Percentiles rank a stretch among this genome's conserved stretches.
phyloP scores from a whole-genome alignment of 192 early-diverging fungal genomes.

The Neocallimastix lanati region DNA sequence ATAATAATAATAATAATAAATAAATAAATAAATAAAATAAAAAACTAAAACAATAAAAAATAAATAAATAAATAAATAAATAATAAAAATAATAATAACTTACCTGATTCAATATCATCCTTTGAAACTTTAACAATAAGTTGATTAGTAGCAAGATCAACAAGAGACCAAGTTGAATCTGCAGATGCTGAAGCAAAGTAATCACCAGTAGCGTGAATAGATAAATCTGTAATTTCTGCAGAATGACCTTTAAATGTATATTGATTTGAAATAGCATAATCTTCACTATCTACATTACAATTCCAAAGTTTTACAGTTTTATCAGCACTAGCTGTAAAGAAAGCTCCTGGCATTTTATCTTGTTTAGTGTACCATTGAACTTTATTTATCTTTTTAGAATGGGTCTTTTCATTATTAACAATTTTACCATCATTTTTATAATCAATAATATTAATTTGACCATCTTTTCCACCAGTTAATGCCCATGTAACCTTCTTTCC shows the following conservation, averaged over 20 bases:
- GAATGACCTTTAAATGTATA: conserved; percentile 47
- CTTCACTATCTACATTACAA: conserved; percentile 13
- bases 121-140: conserved; percentile 20
- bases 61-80: too few species aligned
- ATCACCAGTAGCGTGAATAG: conserved; percentile 59
- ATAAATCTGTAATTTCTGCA: conserved; percentile 51
- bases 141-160: conserved; percentile 44
- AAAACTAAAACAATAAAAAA: too few species aligned
- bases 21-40: too few species aligned
- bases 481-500: conserved; percentile 37
- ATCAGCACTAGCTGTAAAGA: conserved; percentile 60
- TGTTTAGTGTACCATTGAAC: conserved; percentile 55
- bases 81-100: not conserved
- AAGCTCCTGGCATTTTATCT: conserved; percentile 21
- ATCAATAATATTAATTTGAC: conserved; percentile 56
- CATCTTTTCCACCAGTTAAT: conserved; percentile 63
- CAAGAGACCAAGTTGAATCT: conserved; percentile 68
- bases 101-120: not conserved
- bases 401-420: conserved; percentile 50
- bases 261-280: conserved; percentile 2
- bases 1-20: too few species aligned
- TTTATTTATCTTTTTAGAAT: conserved; percentile 38
- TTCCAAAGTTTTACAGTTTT: conserved; percentile 63
- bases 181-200: conserved; percentile 56
- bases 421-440: conserved; percentile 39